These are phyloP conservation scores for Taiozyma onychis DNA, from an alignment of 1,139 yeast genomes.

Conservation along the genomic window DNA sequence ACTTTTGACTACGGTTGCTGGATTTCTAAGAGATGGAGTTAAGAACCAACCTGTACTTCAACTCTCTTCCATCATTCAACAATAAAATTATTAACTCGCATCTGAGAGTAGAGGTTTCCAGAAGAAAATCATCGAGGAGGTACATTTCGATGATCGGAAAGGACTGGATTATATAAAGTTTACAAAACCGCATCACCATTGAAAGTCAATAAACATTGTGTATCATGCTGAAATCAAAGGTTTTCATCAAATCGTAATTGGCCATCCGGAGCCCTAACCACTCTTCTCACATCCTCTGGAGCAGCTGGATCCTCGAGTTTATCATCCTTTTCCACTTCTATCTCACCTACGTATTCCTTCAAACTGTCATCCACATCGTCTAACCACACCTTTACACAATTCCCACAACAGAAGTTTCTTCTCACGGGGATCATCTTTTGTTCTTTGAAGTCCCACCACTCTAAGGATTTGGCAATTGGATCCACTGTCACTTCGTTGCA, in stretches of 20 bases:
- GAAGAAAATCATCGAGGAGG: no score
- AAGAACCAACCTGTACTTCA: no score
- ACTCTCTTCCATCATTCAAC: no score
- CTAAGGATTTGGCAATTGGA: constrained; percentile 49
- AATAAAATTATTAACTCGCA: no score
- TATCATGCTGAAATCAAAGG: background rate
- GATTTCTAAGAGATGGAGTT: no score
- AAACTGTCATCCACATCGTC: constrained; percentile 14
- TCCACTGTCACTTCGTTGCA: constrained; percentile 40
- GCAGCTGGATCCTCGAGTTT: background rate
- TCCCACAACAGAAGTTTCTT: constrained; percentile 40
- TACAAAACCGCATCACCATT: no score
- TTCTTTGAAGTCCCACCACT: constrained; percentile 55
- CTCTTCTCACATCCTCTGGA: background rate
- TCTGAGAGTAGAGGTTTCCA: no score
- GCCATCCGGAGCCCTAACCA: background rate
- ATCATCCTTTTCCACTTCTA: background rate
- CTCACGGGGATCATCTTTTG: constrained; percentile 38
- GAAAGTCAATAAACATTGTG: background rate
- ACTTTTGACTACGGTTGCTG: no score
- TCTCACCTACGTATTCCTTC: constrained; percentile 1
- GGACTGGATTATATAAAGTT: no score
- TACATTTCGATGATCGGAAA: no score
- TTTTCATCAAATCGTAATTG: constrained; percentile 3
- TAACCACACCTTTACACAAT: constrained; percentile 33